phyloP scores from a whole-genome alignment of 371 early-diverging fungal species.

The Mortierella sp. region DNA sequence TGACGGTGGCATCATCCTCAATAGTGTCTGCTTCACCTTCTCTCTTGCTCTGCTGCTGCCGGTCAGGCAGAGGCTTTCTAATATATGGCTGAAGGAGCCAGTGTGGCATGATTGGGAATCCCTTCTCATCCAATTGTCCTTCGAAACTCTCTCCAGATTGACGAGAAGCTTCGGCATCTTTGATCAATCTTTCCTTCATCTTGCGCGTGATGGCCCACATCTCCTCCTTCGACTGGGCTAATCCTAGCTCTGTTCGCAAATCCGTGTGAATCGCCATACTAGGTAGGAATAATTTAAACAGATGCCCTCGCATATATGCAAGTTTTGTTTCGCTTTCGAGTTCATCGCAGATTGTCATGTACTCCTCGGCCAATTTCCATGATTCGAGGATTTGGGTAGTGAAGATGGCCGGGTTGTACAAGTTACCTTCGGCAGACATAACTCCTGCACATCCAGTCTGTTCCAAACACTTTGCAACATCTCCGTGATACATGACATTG shows the following conservation, averaged over 20 bases:
- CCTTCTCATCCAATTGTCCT: slow-evolving; percentile 65
- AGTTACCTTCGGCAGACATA: slow-evolving; percentile 95
- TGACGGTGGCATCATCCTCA: neutral
- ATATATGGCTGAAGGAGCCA: slow-evolving; percentile 85
- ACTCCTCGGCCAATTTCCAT: slow-evolving; percentile 89
- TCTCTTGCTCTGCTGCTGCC: slow-evolving; percentile 27
- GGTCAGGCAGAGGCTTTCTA: slow-evolving; percentile 66
- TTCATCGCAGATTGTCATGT: slow-evolving; percentile 81
- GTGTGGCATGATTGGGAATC: slow-evolving; percentile 75
- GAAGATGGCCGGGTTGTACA: slow-evolving; percentile 95
- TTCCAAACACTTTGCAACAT: slow-evolving; percentile 90
- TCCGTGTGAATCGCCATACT: slow-evolving; percentile 82
- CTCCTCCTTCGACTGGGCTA: slow-evolving; percentile 72
- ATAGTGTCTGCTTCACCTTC: slow-evolving; percentile 1
- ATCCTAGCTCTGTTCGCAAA: slow-evolving; percentile 78
- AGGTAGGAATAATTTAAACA: slow-evolving; percentile 95
- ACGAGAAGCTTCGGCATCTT: slow-evolving; percentile 58
- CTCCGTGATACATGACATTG: slow-evolving; percentile 93
- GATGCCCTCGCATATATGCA: slow-evolving; percentile 83
- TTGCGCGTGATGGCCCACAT: slow-evolving; percentile 66
- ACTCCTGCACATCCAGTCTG: slow-evolving; percentile 95
- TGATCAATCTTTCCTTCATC: slow-evolving; percentile 71
- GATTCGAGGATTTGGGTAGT: slow-evolving; percentile 71
- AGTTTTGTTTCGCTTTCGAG: slow-evolving; percentile 64
- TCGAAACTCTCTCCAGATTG: slow-evolving; percentile 42